phyloP scores from a whole-genome alignment of 1,139 yeast genomes.

The Saccharomycopsis hybrid region DNA sequence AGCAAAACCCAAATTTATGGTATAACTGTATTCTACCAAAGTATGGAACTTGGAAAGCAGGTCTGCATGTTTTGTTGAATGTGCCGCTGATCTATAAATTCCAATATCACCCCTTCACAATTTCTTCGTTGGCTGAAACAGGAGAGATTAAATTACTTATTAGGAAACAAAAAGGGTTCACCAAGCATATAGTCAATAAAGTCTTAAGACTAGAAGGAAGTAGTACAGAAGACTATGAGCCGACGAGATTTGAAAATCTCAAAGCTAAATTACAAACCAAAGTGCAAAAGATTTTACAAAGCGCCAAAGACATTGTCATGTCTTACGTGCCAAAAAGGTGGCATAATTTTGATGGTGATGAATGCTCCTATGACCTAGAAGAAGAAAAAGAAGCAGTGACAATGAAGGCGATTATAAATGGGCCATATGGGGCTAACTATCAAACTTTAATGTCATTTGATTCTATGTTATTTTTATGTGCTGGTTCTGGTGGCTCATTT shows the following conservation, averaged over 20 bases:
- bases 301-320: background rate
- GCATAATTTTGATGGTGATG: conserved; percentile 9
- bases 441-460: conserved; percentile 41
- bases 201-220: conserved; percentile 22
- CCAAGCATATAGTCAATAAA: conserved; percentile 33
- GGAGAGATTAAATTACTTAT: conserved; percentile 38
- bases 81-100: conserved; percentile 35
- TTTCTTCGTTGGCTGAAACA: conserved; percentile 35
- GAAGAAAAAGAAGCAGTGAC: conserved; percentile 23
- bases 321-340: background rate
- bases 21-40: conserved; percentile 33
- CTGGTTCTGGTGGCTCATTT: conserved; percentile 44
- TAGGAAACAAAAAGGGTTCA: conserved; percentile 39
- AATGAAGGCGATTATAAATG: conserved; percentile 35
- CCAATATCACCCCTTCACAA: conserved; percentile 46
- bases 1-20: conserved; percentile 27
- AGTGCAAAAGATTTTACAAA: too few relatives aligned
- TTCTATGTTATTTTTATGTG: conserved; percentile 34
- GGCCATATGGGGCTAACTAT: conserved; percentile 41
- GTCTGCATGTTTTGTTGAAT: conserved; percentile 40
- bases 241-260: background rate
- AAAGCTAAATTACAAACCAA: background rate
- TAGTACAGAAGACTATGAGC: background rate
- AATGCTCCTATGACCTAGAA: too few relatives aligned
- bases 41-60: conserved; percentile 41